Percentiles rank a stretch among this genome's conserved stretches.
Conservation (phyloP, 2,329 filamentous ascomycete genomes). For the Aspergillus sp. region DNA sequence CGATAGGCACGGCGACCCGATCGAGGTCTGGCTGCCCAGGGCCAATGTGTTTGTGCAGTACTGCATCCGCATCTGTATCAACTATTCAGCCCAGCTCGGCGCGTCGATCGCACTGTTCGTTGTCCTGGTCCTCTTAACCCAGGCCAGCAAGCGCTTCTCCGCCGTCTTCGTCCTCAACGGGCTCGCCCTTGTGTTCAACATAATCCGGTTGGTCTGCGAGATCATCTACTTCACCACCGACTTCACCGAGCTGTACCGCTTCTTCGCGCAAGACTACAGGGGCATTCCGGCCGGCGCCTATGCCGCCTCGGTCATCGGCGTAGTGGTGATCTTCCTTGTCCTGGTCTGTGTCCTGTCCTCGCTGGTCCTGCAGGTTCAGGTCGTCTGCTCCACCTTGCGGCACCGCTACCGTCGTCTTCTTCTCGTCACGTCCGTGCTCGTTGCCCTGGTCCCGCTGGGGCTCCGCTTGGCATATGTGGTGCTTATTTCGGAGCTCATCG, state of each 20-base stretch:
- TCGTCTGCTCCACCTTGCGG: constrained; percentile 48
- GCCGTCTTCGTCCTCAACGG: constrained; percentile 58
- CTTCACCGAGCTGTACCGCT: constrained; percentile 53
- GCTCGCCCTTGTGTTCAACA: constrained; percentile 50
- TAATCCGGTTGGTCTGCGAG: constrained; percentile 41
- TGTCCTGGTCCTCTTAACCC: constrained; percentile 59
- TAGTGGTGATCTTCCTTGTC: constrained; percentile 44
- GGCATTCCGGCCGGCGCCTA: constrained; percentile 38
- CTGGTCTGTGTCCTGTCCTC: constrained; percentile 49
- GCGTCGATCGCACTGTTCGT: constrained; percentile 56
- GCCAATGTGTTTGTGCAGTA: constrained; percentile 41
- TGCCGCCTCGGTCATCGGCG: constrained; percentile 39
- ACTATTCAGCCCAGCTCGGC: constrained; percentile 62
- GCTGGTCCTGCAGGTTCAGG: constrained; percentile 53
- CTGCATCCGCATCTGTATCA: constrained; percentile 46
- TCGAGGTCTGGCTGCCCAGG: constrained; percentile 33
- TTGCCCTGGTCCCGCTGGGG: constrained; percentile 44
- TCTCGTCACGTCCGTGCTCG: constrained; percentile 37
- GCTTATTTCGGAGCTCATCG: constrained; percentile 37
- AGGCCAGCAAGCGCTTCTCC: constrained; percentile 54
- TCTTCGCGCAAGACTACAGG: constrained; percentile 47
- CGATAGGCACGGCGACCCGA: constrained; percentile 33
- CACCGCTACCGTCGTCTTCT: constrained; percentile 37
- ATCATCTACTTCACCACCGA: constrained; percentile 51
- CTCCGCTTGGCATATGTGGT: constrained; percentile 47